phyloP scores from a whole-genome alignment of 2,329 filamentous ascomycete species.

The Cercospora sp. region DNA sequence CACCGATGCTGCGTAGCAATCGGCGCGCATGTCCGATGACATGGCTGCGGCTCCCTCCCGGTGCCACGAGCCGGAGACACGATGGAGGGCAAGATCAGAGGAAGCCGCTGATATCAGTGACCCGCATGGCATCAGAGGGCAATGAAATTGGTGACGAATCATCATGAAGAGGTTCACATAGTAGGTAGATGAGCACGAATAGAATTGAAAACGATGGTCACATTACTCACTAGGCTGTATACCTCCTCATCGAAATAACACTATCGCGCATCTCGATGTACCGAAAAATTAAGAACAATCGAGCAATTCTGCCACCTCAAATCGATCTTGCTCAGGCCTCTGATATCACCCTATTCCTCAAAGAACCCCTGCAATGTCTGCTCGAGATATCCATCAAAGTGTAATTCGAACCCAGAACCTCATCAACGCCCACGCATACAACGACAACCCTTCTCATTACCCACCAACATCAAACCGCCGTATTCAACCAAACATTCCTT shows the following conservation, averaged over 20 bases:
- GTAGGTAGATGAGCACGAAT: not conserved
- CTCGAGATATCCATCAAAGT: not conserved
- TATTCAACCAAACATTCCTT: constrained; percentile 14
- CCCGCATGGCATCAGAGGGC: not conserved
- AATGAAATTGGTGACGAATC: not conserved
- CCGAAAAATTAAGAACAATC: not conserved
- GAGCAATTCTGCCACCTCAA: not conserved
- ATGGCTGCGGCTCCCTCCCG: not conserved
- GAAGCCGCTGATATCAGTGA: not conserved
- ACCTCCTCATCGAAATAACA: not conserved
- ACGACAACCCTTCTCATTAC: not conserved
- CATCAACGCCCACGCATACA: not conserved
- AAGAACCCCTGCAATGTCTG: not conserved
- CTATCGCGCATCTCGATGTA: not conserved
- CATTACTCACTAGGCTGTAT: not conserved
- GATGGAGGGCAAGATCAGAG: not conserved
- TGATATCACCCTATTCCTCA: not conserved
- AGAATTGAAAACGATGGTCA: not conserved
- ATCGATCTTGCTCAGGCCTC: not conserved
- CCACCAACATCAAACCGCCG: not conserved
- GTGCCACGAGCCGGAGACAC: not conserved
- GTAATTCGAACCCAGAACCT: not conserved
- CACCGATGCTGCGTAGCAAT: not conserved
- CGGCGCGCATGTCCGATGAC: not conserved
- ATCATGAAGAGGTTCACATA: not conserved